Percentiles rank a stretch among this genome's conserved stretches.
These are phyloP conservation scores for Phytophthora aleatoria DNA, from an alignment of 352 stramenopile genomes.

Conservation along the genomic window DNA sequence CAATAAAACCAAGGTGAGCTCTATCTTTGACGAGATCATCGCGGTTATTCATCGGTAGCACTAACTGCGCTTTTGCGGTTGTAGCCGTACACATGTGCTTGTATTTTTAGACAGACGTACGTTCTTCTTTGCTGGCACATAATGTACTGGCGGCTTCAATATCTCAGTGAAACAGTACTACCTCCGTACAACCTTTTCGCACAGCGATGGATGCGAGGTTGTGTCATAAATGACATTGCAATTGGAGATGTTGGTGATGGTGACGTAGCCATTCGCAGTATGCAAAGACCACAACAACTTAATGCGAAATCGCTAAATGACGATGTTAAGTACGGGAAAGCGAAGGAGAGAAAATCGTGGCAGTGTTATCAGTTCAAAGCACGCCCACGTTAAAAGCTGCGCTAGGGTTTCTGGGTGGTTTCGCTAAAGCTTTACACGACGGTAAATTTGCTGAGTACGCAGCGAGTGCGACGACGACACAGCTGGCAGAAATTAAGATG, in stretches of 20 bases:
- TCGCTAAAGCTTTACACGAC: too few relatives aligned
- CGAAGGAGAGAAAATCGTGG: background rate
- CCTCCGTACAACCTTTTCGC: background rate
- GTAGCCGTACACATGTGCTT: too few relatives aligned
- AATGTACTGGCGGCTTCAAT: background rate
- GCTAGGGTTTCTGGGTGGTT: background rate
- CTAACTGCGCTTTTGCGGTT: too few relatives aligned
- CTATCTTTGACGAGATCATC: too few relatives aligned
- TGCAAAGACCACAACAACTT: background rate
- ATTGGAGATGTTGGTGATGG: background rate
- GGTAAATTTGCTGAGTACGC: background rate
- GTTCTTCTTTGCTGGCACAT: background rate
- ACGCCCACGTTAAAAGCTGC: slow-evolving; percentile 1
- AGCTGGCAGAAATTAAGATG: background rate
- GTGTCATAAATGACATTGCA: background rate
- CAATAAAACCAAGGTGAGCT: too few relatives aligned
- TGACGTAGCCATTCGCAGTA: background rate
- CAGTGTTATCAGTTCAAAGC: background rate
- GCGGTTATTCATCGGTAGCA: too few relatives aligned
- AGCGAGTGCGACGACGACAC: background rate
- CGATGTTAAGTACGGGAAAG: background rate
- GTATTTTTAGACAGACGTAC: too few relatives aligned
- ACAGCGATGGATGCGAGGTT: slow-evolving; percentile 3
- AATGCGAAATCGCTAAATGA: background rate
- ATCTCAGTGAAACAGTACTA: background rate